Evolutionary conservation across 2,329 filamentous ascomycete genomes (phyloP).

Genomic region (Paecilomyces sp.): DNA sequence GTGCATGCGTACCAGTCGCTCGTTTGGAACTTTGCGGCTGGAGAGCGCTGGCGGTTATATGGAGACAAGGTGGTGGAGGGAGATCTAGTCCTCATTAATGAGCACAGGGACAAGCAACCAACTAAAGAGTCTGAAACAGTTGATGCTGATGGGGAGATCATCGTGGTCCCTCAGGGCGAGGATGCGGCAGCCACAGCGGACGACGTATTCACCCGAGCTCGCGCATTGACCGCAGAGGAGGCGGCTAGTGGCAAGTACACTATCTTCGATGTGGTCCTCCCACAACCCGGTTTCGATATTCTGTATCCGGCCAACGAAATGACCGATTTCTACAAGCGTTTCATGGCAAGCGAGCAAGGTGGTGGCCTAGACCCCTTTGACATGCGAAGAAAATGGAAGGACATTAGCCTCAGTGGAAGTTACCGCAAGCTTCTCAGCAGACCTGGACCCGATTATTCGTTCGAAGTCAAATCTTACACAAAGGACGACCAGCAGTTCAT

Average conservation of each 20-base stretch:
- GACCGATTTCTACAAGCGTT: slow-evolving; percentile 73
- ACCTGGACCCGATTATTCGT: slow-evolving; percentile 57
- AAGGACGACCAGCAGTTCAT: slow-evolving; percentile 72
- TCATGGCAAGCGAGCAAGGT: slow-evolving; percentile 76
- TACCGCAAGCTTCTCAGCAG: slow-evolving; percentile 79
- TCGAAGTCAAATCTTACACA: slow-evolving; percentile 62
- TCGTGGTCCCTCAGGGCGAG: slow-evolving; percentile 53
- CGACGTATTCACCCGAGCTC: slow-evolving; percentile 60
- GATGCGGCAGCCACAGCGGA: slow-evolving; percentile 49
- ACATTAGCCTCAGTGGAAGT: slow-evolving; percentile 79
- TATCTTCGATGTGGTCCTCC: slow-evolving; percentile 84
- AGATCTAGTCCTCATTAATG: slow-evolving; percentile 67
- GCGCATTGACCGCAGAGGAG: slow-evolving; percentile 69
- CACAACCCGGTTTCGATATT: slow-evolving; percentile 86
- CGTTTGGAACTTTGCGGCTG: slow-evolving; percentile 84
- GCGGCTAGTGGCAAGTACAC: slow-evolving; percentile 66
- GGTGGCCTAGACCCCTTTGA: slow-evolving; percentile 72
- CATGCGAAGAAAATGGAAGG: slow-evolving; percentile 80
- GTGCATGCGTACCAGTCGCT: slow-evolving; percentile 93
- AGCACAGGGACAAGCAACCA: slow-evolving; percentile 46
- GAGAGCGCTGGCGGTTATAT: slow-evolving; percentile 70
- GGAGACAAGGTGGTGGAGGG: slow-evolving; percentile 71
- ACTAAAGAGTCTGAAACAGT: slow-evolving; percentile 32
- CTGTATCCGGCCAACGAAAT: slow-evolving; percentile 78
- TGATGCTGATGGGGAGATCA: slow-evolving; percentile 58